phyloP scores from a whole-genome alignment of 2,329 filamentous ascomycete species.

The Mycosphaerelloides madeirae region DNA sequence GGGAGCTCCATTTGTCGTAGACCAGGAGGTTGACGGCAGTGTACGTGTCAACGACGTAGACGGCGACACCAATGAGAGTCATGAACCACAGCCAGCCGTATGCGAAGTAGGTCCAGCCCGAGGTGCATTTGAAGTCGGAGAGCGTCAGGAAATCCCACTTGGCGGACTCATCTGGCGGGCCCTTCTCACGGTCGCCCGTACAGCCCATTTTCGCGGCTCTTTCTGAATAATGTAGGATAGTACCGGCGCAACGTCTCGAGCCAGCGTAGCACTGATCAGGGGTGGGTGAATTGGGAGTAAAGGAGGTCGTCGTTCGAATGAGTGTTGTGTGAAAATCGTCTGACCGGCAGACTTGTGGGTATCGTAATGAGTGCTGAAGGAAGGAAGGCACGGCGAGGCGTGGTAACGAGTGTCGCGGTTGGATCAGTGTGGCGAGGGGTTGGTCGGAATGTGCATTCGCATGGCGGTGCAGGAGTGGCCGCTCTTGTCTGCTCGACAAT shows the following conservation, averaged over 20 bases:
- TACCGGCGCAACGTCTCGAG: not conserved
- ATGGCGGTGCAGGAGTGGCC: too few relatives aligned
- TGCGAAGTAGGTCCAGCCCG: constrained; percentile 70
- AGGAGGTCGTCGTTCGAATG: too few relatives aligned
- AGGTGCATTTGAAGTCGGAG: constrained; percentile 76
- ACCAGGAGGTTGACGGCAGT: constrained; percentile 86
- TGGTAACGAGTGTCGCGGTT: too few relatives aligned
- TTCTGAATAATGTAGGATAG: constrained; percentile 1
- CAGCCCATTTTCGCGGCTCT: constrained; percentile 30
- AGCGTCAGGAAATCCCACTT: constrained; percentile 85
- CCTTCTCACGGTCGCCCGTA: constrained; percentile 33
- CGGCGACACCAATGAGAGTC: constrained; percentile 70
- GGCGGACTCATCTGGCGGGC: constrained; percentile 41
- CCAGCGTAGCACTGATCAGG: too few relatives aligned
- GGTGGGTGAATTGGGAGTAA: too few relatives aligned
- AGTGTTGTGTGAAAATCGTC: too few relatives aligned
- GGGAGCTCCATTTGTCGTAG: constrained; percentile 83
- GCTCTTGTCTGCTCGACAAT: too few relatives aligned
- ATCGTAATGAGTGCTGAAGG: too few relatives aligned
- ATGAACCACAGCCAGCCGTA: constrained; percentile 83
- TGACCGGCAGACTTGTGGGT: too few relatives aligned
- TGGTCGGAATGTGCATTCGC: too few relatives aligned
- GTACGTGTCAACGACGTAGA: constrained; percentile 87
- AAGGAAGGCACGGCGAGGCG: too few relatives aligned
- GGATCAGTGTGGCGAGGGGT: too few relatives aligned